Conservation (phyloP, 768 basidiomycete species). For the Suillus paluster region DNA sequence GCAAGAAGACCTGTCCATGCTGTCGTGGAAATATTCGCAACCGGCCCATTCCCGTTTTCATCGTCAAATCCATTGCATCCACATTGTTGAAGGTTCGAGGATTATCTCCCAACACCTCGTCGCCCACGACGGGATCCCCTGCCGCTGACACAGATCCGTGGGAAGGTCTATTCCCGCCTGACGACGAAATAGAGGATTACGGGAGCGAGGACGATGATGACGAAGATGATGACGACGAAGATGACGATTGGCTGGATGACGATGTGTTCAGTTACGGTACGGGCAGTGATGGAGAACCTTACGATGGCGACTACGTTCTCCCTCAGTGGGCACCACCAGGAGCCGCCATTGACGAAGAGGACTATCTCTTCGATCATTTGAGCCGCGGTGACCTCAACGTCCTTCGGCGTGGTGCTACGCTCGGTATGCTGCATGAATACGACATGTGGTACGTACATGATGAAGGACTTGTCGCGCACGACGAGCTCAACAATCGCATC, state of each 20-base stretch:
- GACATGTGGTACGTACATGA: slow-evolving; percentile 58
- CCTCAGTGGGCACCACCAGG: slow-evolving; percentile 66
- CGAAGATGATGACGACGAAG: slow-evolving; percentile 32
- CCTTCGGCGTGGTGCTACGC: slow-evolving; percentile 62
- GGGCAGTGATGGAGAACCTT: slow-evolving; percentile 39
- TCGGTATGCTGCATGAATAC: slow-evolving; percentile 60
- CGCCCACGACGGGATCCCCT: slow-evolving; percentile 28
- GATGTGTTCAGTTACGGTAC: slow-evolving; percentile 41
- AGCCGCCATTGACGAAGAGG: slow-evolving; percentile 38
- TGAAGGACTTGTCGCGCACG: slow-evolving; percentile 56
- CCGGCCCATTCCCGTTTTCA: slow-evolving; percentile 70
- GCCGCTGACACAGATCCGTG: slow-evolving; percentile 63
- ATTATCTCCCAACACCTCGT: slow-evolving; percentile 18
- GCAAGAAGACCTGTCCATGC: slow-evolving; percentile 74
- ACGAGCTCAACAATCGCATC: slow-evolving; percentile 47
- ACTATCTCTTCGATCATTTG: slow-evolving; percentile 40
- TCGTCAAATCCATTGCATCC: slow-evolving; percentile 63
- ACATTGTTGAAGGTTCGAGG: slow-evolving; percentile 52
- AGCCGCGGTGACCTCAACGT: slow-evolving; percentile 43
- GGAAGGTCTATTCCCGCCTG: slow-evolving; percentile 66
- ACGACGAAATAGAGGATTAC: slow-evolving; percentile 46
- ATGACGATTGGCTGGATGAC: slow-evolving; percentile 25
- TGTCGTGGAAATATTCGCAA: slow-evolving; percentile 62
- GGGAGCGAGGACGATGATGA: slow-evolving; percentile 30
- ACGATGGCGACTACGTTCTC: slow-evolving; percentile 45